These are phyloP conservation scores for Tardiomyces blankii DNA, from an alignment of 1,139 yeast genomes.

Conservation along the genomic window DNA sequence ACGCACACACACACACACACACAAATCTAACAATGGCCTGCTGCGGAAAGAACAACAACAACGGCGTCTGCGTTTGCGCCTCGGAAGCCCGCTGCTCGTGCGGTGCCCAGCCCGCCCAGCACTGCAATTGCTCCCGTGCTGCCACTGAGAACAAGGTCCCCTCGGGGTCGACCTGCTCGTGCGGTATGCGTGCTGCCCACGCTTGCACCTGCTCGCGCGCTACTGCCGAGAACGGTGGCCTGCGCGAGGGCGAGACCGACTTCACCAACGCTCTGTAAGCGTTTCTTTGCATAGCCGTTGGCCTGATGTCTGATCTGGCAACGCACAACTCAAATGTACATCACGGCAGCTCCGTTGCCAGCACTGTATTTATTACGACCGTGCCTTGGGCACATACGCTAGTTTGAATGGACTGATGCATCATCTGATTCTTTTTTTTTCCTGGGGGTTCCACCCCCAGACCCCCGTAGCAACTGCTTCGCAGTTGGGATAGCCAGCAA, in stretches of 20 bases:
- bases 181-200: constrained; percentile 29
- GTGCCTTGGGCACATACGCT: no score
- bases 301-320: neutral
- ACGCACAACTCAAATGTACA: no score
- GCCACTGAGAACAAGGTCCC: constrained; percentile 24
- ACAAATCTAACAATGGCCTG: constrained; percentile 18
- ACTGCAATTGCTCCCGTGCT: constrained; percentile 28
- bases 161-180: constrained; percentile 26
- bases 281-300: neutral
- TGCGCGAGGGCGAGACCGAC: constrained; percentile 31
- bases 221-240: constrained; percentile 20
- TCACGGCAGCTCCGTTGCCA: no score
- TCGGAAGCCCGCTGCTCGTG: constrained; percentile 34
- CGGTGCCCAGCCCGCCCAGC: constrained; percentile 30
- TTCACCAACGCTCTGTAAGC: constrained; percentile 28
- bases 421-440: no score
- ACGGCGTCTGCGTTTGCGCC: constrained; percentile 28
- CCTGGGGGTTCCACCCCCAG: no score
- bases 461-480: no score
- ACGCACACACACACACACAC: neutral
- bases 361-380: no score
- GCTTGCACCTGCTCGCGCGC: constrained; percentile 32
- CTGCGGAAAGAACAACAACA: constrained; percentile 24
- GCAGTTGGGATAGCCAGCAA: no score
- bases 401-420: no score